A percentile compares a stretch with the other conserved stretches of the same genome.
Conservation (phyloP, 2,329 filamentous ascomycete species). For the Cordyceps militaris region DNA sequence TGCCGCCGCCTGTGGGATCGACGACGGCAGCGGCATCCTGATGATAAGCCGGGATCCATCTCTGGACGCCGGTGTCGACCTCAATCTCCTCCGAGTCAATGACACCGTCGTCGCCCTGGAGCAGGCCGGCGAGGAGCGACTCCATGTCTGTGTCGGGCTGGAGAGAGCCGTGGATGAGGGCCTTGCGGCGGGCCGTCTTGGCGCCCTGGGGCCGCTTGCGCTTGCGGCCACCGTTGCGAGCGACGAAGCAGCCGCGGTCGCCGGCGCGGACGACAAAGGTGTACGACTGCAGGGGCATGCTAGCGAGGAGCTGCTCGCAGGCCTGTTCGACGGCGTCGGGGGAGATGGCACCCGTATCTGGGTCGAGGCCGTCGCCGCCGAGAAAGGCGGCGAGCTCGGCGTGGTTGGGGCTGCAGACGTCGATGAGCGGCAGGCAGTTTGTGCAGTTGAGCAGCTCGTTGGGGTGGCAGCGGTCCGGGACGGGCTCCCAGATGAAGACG, state of each 20-base stretch:
- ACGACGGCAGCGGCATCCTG: slow-evolving; percentile 49
- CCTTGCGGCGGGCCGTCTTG: slow-evolving; percentile 30
- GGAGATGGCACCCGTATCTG: slow-evolving; percentile 47
- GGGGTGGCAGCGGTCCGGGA: slow-evolving; percentile 78
- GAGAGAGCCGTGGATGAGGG: slow-evolving; percentile 43
- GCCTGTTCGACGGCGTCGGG: slow-evolving; percentile 47
- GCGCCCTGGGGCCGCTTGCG: slow-evolving; percentile 25
- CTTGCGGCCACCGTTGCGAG: slow-evolving; percentile 49
- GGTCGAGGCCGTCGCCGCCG: slow-evolving; percentile 50
- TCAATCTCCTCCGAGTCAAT: slow-evolving; percentile 52
- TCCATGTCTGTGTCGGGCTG: slow-evolving; percentile 57
- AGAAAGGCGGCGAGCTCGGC: slow-evolving; percentile 84
- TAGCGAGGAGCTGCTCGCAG: slow-evolving; percentile 56
- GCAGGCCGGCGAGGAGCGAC: slow-evolving; percentile 51
- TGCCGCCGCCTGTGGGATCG: slow-evolving; percentile 93
- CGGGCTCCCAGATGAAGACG: slow-evolving; percentile 89
- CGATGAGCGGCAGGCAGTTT: slow-evolving; percentile 53
- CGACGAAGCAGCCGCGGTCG: slow-evolving; percentile 63
- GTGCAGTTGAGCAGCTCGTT: slow-evolving; percentile 59
- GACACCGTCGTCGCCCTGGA: slow-evolving; percentile 46
- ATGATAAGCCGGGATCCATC: slow-evolving; percentile 77
- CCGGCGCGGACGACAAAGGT: slow-evolving; percentile 65
- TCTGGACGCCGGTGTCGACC: slow-evolving; percentile 56
- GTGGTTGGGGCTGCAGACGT: slow-evolving; percentile 74
- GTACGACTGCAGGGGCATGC: slow-evolving; percentile 58